Evolutionary conservation across 1,139 yeast species (phyloP).

Genomic region (Diutina sp.): DNA sequence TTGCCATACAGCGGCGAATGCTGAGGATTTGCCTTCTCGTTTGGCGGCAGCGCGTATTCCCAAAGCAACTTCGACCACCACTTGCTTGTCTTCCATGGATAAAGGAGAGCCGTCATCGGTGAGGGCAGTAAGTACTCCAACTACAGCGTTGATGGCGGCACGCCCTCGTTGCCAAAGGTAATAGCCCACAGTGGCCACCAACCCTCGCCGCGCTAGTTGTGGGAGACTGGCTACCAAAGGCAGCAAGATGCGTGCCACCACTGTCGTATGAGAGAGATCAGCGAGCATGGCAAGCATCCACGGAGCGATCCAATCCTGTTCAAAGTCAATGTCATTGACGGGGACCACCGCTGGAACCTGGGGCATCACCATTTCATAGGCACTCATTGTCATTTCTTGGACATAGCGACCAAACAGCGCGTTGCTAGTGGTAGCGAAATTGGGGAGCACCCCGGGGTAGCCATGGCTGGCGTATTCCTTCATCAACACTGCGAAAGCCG

Average conservation of each 20-base stretch:
- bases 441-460: background rate
- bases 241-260: background rate
- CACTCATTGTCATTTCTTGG: background rate
- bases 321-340: background rate
- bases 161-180: conserved; percentile 5
- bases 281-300: background rate
- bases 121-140: conserved; percentile 6
- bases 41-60: conserved; percentile 33
- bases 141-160: conserved; percentile 6
- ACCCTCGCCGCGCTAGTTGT: background rate
- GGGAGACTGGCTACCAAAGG: background rate
- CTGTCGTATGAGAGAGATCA: background rate
- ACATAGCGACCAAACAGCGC: background rate
- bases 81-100: conserved; percentile 9
- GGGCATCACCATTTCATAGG: background rate
- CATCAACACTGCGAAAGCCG: conserved; percentile 6
- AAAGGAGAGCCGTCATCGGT: background rate
- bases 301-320: background rate
- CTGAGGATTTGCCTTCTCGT: conserved; percentile 18
- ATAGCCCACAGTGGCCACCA: background rate
- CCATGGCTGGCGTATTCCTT: background rate
- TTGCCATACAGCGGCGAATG: conserved; percentile 14
- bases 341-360: background rate
- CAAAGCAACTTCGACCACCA: conserved; percentile 26
- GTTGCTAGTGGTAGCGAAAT: background rate